Conservation (phyloP, 2,329 filamentous ascomycete genomes). For the Aureobasidium vineae region DNA sequence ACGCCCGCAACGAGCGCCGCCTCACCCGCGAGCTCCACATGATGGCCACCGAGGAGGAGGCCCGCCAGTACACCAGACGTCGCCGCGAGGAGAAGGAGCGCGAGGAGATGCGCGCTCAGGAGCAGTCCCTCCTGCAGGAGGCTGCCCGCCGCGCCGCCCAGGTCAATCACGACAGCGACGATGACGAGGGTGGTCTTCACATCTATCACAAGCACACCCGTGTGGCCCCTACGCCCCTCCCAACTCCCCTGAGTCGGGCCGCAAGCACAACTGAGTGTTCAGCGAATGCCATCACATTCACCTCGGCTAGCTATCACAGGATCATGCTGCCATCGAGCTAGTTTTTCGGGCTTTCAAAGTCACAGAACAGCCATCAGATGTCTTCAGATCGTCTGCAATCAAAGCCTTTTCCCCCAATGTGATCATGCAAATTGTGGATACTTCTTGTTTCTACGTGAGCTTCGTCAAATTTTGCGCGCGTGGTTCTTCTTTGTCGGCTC, state of each 20-base stretch:
- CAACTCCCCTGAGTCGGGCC: not conserved
- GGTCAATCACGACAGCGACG: not conserved
- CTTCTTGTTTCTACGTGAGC: not conserved
- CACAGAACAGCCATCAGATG: not conserved
- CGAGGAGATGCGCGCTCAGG: not conserved
- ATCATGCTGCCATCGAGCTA: not conserved
- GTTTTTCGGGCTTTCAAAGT: not conserved
- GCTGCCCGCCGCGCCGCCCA: not conserved
- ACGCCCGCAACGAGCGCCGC: constrained; percentile 5
- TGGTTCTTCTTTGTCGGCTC: too few relatives aligned
- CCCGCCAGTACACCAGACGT: not conserved
- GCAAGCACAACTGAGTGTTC: not conserved
- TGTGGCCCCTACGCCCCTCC: not conserved
- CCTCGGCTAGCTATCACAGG: not conserved
- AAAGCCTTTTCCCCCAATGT: not conserved
- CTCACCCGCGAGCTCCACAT: not conserved
- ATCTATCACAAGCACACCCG: not conserved
- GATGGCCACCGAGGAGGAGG: not conserved
- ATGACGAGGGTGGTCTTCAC: not conserved
- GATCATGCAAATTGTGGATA: not conserved
- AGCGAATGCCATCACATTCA: not conserved
- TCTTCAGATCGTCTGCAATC: not conserved
- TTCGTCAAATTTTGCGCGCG: not conserved
- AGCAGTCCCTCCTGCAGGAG: not conserved
- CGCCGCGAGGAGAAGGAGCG: not conserved